Evolutionary conservation across 2,329 filamentous ascomycete genomes (phyloP).

Genomic region (Neofusicoccum sp.): DNA sequence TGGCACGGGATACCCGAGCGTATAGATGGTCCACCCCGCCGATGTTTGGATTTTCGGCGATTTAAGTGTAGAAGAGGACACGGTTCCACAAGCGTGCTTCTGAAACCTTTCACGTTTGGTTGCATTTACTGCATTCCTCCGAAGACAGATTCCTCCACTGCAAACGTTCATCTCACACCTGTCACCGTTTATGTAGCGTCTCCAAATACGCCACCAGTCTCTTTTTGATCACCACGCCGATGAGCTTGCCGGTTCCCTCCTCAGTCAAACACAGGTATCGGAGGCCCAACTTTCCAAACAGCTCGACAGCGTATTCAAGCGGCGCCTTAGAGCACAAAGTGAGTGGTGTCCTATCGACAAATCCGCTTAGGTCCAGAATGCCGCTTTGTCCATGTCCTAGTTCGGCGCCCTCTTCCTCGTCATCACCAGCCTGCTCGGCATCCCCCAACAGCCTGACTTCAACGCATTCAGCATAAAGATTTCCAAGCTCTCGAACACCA

Average conservation of each 20-base stretch:
- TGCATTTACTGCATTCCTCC: too few relatives aligned
- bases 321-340: constrained; percentile 52
- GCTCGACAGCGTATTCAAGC: constrained; percentile 59
- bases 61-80: too few relatives aligned
- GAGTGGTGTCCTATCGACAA: constrained; percentile 56
- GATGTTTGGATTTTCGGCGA: too few relatives aligned
- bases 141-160: background rate
- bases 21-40: too few relatives aligned
- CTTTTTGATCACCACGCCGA: constrained; percentile 60
- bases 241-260: constrained; percentile 49
- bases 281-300: constrained; percentile 59
- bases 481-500: constrained; percentile 40
- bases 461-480: constrained; percentile 32
- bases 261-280: constrained; percentile 55
- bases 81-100: too few relatives aligned
- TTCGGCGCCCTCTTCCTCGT: constrained; percentile 23
- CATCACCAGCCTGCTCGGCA: constrained; percentile 23
- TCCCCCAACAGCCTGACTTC: constrained; percentile 42
- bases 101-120: too few relatives aligned
- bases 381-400: constrained; percentile 7
- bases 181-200: constrained; percentile 26
- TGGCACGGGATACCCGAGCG: too few relatives aligned
- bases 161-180: background rate
- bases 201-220: constrained; percentile 55
- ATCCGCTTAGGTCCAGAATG: constrained; percentile 46